phyloP scores from a whole-genome alignment of 208 protist genomes.

The Kentomonas sorsogonicus region DNA sequence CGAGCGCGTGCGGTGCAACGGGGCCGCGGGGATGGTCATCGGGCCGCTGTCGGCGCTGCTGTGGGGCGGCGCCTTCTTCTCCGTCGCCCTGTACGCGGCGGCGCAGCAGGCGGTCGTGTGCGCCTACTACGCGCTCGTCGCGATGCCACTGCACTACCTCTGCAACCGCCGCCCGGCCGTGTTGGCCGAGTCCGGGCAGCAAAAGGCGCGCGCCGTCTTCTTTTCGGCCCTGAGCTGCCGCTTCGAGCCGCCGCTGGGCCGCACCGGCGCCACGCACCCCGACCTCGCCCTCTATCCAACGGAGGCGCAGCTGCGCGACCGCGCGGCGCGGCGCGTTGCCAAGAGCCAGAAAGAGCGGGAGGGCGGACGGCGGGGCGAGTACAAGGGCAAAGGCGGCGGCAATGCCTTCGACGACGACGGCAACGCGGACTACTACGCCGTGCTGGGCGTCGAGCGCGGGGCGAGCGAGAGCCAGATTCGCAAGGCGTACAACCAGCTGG shows the following conservation, averaged over 20 bases:
- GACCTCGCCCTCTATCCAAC: slow-evolving; percentile 27
- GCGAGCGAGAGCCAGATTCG: slow-evolving; percentile 80
- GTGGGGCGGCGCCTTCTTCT: slow-evolving; percentile 57
- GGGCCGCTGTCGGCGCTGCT: slow-evolving; percentile 39
- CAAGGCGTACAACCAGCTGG: slow-evolving; percentile 80
- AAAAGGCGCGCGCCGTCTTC: slow-evolving; percentile 21
- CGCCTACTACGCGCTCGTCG: slow-evolving; percentile 34
- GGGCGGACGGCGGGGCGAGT: slow-evolving; percentile 20
- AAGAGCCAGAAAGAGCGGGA: slow-evolving; percentile 19
- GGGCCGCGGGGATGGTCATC: slow-evolving; percentile 17
- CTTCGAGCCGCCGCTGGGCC: slow-evolving; percentile 30
- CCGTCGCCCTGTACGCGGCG: slow-evolving; percentile 57
- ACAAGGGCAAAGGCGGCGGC: slow-evolving; percentile 13
- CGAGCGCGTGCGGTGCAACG: slow-evolving; percentile 35
- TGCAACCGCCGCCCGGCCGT: slow-evolving; percentile 29
- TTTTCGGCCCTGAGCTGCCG: slow-evolving; percentile 34
- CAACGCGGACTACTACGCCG: slow-evolving; percentile 66
- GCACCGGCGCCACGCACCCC: slow-evolving; percentile 19
- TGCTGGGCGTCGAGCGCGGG: slow-evolving; percentile 53
- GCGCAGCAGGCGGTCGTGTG: slow-evolving; percentile 59
- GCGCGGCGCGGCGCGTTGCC: slow-evolving; percentile 33
- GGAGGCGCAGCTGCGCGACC: slow-evolving; percentile 29
- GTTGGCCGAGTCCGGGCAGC: not conserved
- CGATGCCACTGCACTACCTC: slow-evolving; percentile 34
- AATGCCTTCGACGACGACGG: slow-evolving; percentile 12